Evolutionary conservation across 305 asterid species (phyloP).

Genomic region (Fraxinus dipetala): DNA sequence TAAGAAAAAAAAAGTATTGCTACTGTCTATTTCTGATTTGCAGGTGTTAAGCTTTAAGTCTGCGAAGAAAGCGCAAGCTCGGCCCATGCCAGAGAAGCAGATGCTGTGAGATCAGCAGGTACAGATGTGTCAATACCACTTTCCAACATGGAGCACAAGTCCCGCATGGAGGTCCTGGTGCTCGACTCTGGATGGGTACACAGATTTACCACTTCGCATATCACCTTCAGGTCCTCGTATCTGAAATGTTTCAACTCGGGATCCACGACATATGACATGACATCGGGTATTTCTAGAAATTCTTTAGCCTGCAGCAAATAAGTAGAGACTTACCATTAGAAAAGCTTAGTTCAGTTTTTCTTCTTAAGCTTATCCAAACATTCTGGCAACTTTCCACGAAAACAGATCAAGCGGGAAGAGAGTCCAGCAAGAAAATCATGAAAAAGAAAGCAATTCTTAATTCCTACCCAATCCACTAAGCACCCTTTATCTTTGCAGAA

Average conservation of each 20-base stretch:
- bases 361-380: neutral
- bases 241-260: conserved; percentile 76
- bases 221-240: conserved; percentile 68
- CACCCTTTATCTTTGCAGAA: conserved; percentile 75
- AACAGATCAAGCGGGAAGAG: neutral
- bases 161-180: conserved; percentile 54
- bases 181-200: conserved; percentile 53
- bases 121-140: conserved; percentile 68
- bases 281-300: conserved; percentile 55
- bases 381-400: neutral
- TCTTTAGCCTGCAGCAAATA: conserved; percentile 64
- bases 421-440: neutral
- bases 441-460: neutral
- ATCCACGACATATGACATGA: conserved; percentile 60
- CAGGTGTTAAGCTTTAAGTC: conserved; percentile 35
- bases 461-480: conserved; percentile 77
- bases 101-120: conserved; percentile 62
- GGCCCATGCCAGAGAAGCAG: conserved; percentile 84
- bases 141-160: conserved; percentile 62
- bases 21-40: conserved; percentile 29
- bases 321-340: neutral
- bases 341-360: neutral
- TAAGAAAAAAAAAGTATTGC: neutral
- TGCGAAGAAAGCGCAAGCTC: conserved; percentile 71
- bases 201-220: conserved; percentile 62